Evolutionary conservation across 768 basidiomycete genomes (phyloP), one percentile per base, ranked within the genome.

Genomic region (Dacryopinax primogenitus): DNA sequence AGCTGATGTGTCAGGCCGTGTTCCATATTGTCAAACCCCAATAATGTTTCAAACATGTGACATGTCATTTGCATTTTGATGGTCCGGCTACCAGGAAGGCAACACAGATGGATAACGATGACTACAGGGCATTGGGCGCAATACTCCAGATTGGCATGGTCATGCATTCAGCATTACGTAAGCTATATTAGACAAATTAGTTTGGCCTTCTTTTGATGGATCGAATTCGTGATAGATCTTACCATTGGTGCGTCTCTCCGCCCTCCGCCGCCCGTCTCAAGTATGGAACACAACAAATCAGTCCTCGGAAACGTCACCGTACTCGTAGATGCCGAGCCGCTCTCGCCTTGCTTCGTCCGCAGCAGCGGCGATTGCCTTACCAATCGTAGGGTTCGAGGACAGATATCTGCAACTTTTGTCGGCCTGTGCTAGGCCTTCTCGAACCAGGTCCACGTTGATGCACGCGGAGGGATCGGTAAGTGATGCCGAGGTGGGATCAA

Each of bases 231-330:
- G 51, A 58, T 58, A 18, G 51, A 58, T 58, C 51, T 58, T 58
- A 58, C 51, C 51, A 30, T 18, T 28, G 3, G 9, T 32, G 26
- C 21, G 51, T 58, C 4, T 30, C 51, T 58, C 51, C 51, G 51
- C 51, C 51, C 51, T 58, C 51, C 51, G 51, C 51, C 51, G 51
- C 51, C 51, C 51, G 51, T n/a, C 51, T 58, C 26, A 30, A 58
- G 51, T 28, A 58, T 30, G 26, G 51, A 58, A 58, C 51, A 58
- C n/a, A 58, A 15, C 45, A 12, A 28, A 3, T 47, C 51, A 58
- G 65, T 92, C 90, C 72, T 92, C 90, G 68, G 90, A 89, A 13
- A 92, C 80, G 73, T 92, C 90, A n/a, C 91, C 91, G 72, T 89
- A 88, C 76, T 93, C 91, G 71, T 89, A 93, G 83, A 91, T 90